Percentiles rank a stretch among this genome's conserved stretches.
Evolutionary conservation across 805 yeast genomes (phyloP).

Genomic region (Lachancea meyersii): DNA sequence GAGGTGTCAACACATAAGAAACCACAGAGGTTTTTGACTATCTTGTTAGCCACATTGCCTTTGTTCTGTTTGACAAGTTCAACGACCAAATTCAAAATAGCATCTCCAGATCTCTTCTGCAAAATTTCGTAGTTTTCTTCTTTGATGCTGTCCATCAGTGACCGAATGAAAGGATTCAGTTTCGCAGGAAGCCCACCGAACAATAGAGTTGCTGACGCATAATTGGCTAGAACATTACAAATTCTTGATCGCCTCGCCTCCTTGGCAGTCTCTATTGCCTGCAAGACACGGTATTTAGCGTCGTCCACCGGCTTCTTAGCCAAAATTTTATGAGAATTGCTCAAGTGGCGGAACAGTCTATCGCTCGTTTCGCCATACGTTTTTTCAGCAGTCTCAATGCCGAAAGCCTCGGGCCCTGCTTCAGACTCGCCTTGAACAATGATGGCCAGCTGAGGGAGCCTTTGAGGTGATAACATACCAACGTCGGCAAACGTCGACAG

Average conservation of each 20-base stretch:
- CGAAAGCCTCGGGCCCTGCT: constrained; percentile 91
- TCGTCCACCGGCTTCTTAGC: constrained; percentile 72
- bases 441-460: constrained; percentile 77
- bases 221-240: constrained; percentile 60
- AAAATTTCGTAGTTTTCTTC: constrained; percentile 58
- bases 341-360: constrained; percentile 55
- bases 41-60: constrained; percentile 75
- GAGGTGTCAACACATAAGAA: constrained; percentile 92
- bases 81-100: constrained; percentile 60
- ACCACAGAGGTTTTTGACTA: constrained; percentile 84
- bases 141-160: constrained; percentile 89
- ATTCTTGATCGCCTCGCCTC: constrained; percentile 45
- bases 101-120: constrained; percentile 64
- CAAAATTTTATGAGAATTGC: constrained; percentile 63
- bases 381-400: constrained; percentile 68
- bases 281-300: constrained; percentile 58
- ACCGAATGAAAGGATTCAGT: constrained; percentile 78
- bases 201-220: constrained; percentile 69
- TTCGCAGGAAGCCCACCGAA: constrained; percentile 70
- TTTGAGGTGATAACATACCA: constrained; percentile 64
- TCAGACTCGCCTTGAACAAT: constrained; percentile 91
- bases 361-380: constrained; percentile 58
- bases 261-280: constrained; percentile 65
- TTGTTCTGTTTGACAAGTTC: constrained; percentile 54
- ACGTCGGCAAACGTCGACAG: constrained; percentile 69